phyloP scores from a whole-genome alignment of 768 basidiomycete genomes.

The Gloeophyllum trabeum region DNA sequence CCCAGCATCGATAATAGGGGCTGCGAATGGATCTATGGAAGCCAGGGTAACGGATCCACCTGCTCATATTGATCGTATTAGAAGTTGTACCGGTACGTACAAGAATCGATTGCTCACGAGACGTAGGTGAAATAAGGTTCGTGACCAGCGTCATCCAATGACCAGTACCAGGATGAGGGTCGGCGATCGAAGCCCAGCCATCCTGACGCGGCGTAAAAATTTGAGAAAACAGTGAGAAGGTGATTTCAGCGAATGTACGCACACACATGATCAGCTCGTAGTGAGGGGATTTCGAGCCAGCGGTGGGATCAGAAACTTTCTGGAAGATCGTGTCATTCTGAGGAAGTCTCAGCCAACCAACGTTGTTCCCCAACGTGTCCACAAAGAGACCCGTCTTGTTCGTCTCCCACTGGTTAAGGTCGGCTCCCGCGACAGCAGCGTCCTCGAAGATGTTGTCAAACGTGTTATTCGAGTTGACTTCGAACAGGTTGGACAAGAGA shows the following conservation, averaged over 20 bases:
- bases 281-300: slow-evolving; percentile 9
- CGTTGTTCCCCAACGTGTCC: slow-evolving; percentile 3
- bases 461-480: slow-evolving; percentile 8
- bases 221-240: no score
- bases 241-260: no score
- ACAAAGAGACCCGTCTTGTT: slow-evolving; percentile 6
- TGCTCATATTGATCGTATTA: slow-evolving; percentile 9
- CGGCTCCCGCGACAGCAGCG: background rate
- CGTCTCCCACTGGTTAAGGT: slow-evolving; percentile 6
- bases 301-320: slow-evolving; percentile 7
- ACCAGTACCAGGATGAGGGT: background rate
- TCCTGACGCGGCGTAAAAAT: no score
- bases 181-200: no score
- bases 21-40: slow-evolving; percentile 31
- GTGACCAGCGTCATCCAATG: slow-evolving; percentile 4
- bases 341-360: slow-evolving; percentile 6
- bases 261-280: slow-evolving; percentile 8
- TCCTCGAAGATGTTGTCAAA: slow-evolving; percentile 6
- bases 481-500: slow-evolving; percentile 3
- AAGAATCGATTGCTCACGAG: slow-evolving; percentile 5
- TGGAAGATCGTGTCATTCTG: slow-evolving; percentile 2
- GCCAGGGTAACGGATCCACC: slow-evolving; percentile 27
- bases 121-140: slow-evolving; percentile 4
- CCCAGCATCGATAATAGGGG: slow-evolving; percentile 38
- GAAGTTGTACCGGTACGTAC: background rate